Base-by-base conservation (phyloP, 148 eudicot species). In the Chenopodium quinoa region DNA sequence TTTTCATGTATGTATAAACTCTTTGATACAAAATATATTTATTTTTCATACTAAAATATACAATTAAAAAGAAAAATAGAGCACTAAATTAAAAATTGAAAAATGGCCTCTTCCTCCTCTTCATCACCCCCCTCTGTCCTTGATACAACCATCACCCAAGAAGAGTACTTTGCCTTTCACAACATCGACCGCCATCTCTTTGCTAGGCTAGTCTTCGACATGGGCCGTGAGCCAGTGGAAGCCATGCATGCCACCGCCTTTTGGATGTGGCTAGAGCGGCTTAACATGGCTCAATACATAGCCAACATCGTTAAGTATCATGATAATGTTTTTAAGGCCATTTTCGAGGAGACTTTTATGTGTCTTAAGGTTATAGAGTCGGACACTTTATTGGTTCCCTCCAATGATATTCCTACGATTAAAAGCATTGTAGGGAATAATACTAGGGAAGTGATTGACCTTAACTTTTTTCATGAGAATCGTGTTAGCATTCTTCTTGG, bases 221-320 rank as follows among this genome's bases (percentile, higher is more conserved):
- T 81, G 23, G 20, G 67, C 29, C 85, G 82, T 13, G 83, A 87
- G 48, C 83, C 84, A 0, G n/a, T 56, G 0, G 74, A 82, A 37
- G 86, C 90, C 77, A 85, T 88, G 74, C 81, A 79, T 58, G 85
- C 48, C 10, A 56, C 81, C 54, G 86, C 89, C 1, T 25, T 89
- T 3, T 86, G 88, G 85, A 9, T 88, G 60, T 89, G 89, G 87
- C 81, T 89, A 27, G 89, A 89, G 50, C 82, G 82, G 0, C 16
- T 54, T 12, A 68, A 72, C 47, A 46, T 9, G 9, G 40, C 81
- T 7, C 40, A 44, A 1, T 79, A 16, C n/a, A 47, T 87, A 1
- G 9, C 10, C 64, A 66, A 17, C 46, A 72, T 87, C 25, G 71
- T 77, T 0, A 29, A 46, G 0, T 63, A 56, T 9, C 80, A 81